Evolutionary conservation across 345 rosid species (phyloP), one percentile per base, ranked within the genome.

Genomic region (Cochlearia excelsa): DNA sequence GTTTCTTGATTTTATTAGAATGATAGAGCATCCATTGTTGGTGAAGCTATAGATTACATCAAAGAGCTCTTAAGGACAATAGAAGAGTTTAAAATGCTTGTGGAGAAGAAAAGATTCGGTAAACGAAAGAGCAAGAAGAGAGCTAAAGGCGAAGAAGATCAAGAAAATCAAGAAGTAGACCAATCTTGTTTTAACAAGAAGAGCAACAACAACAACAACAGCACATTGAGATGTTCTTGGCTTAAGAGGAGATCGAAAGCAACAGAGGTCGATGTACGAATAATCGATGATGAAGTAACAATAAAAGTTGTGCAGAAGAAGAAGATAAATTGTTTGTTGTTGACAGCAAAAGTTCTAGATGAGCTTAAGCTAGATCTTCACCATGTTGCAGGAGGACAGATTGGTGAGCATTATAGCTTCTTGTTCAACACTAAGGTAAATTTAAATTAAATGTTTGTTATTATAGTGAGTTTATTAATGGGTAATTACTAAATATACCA

Each of bases 381-480:
- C 61, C 95, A 81, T 66, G 87, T 83, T 61, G 95, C 85, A 2
- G 90, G 97, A 30, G 95, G 95, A 46, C 90, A 80, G 37, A 75
- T 83, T 59, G 97, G 95, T 30, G 92, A 89, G 26, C 77, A 82
- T 61, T 76, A 72, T 73, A 81, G 86, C 80, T 89, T 89, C 68
- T 65, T 82, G 62, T 82, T 89, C 78, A 82, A 83, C 77, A 78
- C 84, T 67, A 89, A 86, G 95, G 97, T 90, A 41, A 40, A 16
- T 16, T 16, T 16, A 16, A 16, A 16, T 16, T 16, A 16, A 16
- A 16, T 16, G 23, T 16, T 16, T 16, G 23, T 16, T 16, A 16
- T 16, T 16, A 16, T 16, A 16, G 23, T 16, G 23, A 16, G 23
- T 16, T 16, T 16, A 16, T 16, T 16, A 16, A 16, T 16, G 23